These are phyloP conservation scores for Dactylonectria macrodidyma DNA, from an alignment of 2,329 filamentous ascomycete genomes.

Conservation along the genomic window DNA sequence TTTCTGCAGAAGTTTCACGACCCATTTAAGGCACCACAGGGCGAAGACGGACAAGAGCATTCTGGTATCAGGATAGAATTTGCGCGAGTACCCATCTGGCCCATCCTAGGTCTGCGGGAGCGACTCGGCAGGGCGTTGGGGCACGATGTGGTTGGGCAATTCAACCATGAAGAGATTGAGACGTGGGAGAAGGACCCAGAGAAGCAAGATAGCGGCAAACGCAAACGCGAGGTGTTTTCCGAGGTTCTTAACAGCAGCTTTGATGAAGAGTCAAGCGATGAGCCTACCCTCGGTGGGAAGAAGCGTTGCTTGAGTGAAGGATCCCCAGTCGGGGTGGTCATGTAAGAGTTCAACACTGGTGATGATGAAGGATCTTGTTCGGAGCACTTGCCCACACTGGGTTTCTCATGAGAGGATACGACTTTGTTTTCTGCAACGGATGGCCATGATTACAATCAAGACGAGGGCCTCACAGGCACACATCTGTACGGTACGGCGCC, in stretches of 20 bases:
- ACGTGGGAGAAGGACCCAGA: conserved; percentile 61
- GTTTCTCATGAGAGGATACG: conserved; percentile 28
- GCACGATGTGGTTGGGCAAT: conserved; percentile 62
- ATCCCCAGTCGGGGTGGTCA: conserved; percentile 50
- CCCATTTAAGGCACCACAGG: conserved; percentile 58
- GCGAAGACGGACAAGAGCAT: conserved; percentile 44
- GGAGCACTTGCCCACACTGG: conserved; percentile 14
- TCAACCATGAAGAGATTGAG: conserved; percentile 59
- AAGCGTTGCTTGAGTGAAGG: conserved; percentile 52
- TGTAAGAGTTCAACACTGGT: conserved; percentile 31
- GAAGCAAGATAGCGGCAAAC: conserved; percentile 49
- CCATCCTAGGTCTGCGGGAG: conserved; percentile 68
- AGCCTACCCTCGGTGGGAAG: conserved; percentile 51
- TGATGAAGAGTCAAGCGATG: conserved; percentile 55
- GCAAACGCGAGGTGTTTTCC: conserved; percentile 54
- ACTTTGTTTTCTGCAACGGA: conserved; percentile 27
- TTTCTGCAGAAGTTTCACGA: conserved; percentile 67
- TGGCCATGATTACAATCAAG: conserved; percentile 25
- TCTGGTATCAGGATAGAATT: conserved; percentile 63
- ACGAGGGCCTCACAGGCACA: conserved; percentile 27
- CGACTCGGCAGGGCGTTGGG: conserved; percentile 69
- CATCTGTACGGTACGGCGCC: conserved; percentile 17
- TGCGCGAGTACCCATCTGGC: conserved; percentile 67
- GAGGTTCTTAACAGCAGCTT: conserved; percentile 60
- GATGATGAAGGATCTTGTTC: conserved; percentile 11